Base-by-base conservation (phyloP, 371 early-diverging fungal species). In the Mortierella sp. region DNA sequence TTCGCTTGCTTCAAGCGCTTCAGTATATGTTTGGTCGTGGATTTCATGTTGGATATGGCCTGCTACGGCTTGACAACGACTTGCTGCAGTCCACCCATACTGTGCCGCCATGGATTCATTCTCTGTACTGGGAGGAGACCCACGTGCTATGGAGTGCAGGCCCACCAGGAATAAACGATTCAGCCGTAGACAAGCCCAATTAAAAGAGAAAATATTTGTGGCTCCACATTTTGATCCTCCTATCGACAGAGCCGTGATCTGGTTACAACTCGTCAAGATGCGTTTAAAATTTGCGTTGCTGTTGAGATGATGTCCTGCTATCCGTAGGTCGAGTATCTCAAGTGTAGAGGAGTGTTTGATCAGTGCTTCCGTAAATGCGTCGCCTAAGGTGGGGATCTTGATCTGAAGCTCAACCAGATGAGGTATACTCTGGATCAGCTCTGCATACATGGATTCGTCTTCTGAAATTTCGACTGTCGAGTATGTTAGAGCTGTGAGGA, bases 361-460 rank as follows among this genome's bases (percentile, higher is more conserved):
- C 22, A 72, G 22, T 19, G 72, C 72, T 23, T 61, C 61, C 1
- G 72, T 65, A 42, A 72, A 72, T n/a, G 40, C 51, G 9, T 60
- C 61, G 7, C 66, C 61, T 10, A 72, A 55, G 0, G 72, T 34
- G 19, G 72, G 72, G 26, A 72, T 55, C 51, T 53, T 47, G 66
- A 72, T 72, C 61, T 61, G 72, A 26, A 72, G 53, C 31, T 72
- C 72, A 2, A 60, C 66, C 49, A 72, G 47, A 5, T 54, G 60
- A 4, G 56, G 61, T 9, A 66, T 29, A 29, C 66, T 60, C 35
- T 19, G 31, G 42, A 72, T 47, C 13, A 72, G 34, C 6, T 19
- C 61, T 29, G 66, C 66, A 13, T 72, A 72, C 8, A 42, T 49
- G 0, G 59, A 55, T 29, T 66, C 72, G 3, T 59, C 55, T 35